These are phyloP conservation scores for Penicillium cataractarum DNA, from an alignment of 495 filamentous ascomycete genomes.

Conservation along the genomic window DNA sequence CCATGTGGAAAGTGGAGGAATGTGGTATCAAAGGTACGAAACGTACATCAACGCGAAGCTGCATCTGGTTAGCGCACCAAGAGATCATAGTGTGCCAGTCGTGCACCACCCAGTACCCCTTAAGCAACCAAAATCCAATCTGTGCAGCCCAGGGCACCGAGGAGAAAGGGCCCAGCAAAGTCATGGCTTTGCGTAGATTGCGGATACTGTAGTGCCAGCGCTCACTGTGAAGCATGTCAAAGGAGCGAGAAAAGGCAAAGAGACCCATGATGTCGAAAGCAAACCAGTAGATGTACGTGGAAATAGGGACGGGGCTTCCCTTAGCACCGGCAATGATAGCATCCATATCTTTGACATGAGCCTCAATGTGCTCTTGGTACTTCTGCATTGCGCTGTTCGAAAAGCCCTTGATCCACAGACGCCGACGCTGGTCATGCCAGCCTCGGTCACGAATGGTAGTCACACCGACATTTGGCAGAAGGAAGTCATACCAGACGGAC, in stretches of 20 bases:
- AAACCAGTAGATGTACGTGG: constrained; percentile 11
- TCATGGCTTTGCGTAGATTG: constrained; percentile 1
- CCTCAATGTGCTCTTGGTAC: not conserved
- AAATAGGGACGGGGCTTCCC: not conserved
- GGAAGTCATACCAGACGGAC: constrained; percentile 16
- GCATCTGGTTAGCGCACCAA: constrained; percentile 22
- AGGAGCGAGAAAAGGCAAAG: constrained; percentile 38
- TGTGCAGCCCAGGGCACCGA: constrained; percentile 23
- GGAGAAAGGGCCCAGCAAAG: constrained; percentile 21
- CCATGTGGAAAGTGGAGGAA: not conserved
- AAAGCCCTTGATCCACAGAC: constrained; percentile 2
- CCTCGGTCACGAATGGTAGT: constrained; percentile 3
- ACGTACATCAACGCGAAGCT: constrained; percentile 12
- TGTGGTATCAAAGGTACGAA: not conserved
- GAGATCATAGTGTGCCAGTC: constrained; percentile 19
- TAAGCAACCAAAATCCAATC: constrained; percentile 16
- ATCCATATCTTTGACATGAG: not conserved
- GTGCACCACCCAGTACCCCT: constrained; percentile 9
- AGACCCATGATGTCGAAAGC: constrained; percentile 26
- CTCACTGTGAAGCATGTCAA: constrained; percentile 33
- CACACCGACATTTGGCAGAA: not conserved
- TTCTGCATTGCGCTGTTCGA: not conserved
- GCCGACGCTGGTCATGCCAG: constrained; percentile 2
- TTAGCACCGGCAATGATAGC: not conserved
- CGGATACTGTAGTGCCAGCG: constrained; percentile 5